Evolutionary conservation across 2,329 filamentous ascomycete genomes (phyloP), one percentile per base, ranked within the genome.

Genomic region (Colletotrichum neosansevieriae): DNA sequence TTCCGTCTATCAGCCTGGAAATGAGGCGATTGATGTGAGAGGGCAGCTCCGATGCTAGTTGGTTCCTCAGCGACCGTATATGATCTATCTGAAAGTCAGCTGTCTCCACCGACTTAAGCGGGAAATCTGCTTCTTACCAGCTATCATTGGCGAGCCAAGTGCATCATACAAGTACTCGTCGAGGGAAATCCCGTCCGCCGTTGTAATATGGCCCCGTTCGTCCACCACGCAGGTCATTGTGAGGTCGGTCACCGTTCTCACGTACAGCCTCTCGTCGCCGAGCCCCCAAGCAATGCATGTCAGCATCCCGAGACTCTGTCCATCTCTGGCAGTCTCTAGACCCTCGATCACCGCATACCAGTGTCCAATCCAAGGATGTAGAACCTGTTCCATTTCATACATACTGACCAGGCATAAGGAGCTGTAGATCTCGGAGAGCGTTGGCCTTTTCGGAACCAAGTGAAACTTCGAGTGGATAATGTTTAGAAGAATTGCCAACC

Each of bases 281-380:
- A 69, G 13, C 0, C 57, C 45, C 67, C 63, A 69, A 3, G 63
- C 45, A 2, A 69, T 58, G 44, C 63, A 69, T 1, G 45, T 50
- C 2, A 69, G 3, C 57, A 54, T 61, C 1, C n/a, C 67, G 6
- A 69, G 42, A 17, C 56, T 51, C 2, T 34, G 44, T 1, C 50
- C 63, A 4, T 49, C 56, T 13, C 56, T 51, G 3, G 54, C 58
- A 17, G 32, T n/a, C n/a, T 60, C 40, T 2, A 49, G 6, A 3
- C 15, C 42, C 6, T 60, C 21, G n/a, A 66, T 40, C 4, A 44
- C 12, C 10, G 38, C 42, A 19, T 45, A 58, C 67, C 67, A 69
- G 15, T 58, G 50, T 10, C 24, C 29, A n/a, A 67, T 51, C 67
- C 67, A 69, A 1, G 67, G 67, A 15, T 62, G 67, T 12, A 69